Evolutionary conservation across 1,284 basidiomycete genomes (phyloP), one percentile per base, ranked within the genome.

Genomic region (Trichosporon asahii): DNA sequence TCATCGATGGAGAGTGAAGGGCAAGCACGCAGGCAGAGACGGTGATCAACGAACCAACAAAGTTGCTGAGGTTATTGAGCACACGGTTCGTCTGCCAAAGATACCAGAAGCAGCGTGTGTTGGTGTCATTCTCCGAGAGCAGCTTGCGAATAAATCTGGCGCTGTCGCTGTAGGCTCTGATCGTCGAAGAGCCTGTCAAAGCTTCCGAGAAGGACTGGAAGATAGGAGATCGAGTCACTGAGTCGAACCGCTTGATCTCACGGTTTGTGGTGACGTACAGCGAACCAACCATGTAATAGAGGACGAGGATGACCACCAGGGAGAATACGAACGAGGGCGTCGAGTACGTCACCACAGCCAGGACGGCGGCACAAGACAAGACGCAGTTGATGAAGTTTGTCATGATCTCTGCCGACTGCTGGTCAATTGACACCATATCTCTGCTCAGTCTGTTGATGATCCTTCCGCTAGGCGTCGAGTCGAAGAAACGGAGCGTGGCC

Each of bases 171-270:
- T 85, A 87, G 0, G 86, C 85, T 31, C 87, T 80, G 46, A 88
- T 85, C 0, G 85, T 85, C 0, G 82, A 80, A 70, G 86, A 85
- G 23, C 86, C 86, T 3, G 81, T 79, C 14, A 84, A 75, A 15
- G 78, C 80, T 68, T 84, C 83, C 21, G 80, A 77, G 78, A 88
- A 88, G 68, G 83, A 85, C n/a, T 85, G 85, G 68, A 88, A 87
- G 70, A 88, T 85, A 18, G 87, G 87, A 21, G 85, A 86, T 71
- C 87, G 85, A 27, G 85, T 85, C 15, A 85, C 84, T 57, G 77
- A 78, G 73, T 88, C 87, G 35, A 86, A 81, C 15, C 87, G 85
- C 79, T 88, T 88, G 73, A 87, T 80, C 72, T 87, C 86, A 46
- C 86, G 82, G 12, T 82, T 85, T 8, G 85, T 84, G 4, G 80